These are phyloP conservation scores for Murraya paniculata DNA, from an alignment of 345 rosid species.

Conservation along the genomic window DNA sequence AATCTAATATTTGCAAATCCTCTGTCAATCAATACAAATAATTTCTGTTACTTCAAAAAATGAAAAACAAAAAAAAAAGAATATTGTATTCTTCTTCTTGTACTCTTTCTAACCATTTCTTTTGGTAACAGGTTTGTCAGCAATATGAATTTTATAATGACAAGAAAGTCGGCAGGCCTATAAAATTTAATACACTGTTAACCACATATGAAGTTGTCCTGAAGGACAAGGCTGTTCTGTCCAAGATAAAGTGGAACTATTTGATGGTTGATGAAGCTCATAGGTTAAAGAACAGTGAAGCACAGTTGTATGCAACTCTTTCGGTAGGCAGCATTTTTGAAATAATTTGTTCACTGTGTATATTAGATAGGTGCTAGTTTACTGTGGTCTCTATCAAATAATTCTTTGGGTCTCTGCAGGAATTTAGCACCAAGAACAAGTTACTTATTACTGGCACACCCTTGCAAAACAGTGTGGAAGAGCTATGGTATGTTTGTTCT, in stretches of 20 bases:
- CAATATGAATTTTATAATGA: slow-evolving; percentile 88
- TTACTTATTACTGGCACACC: slow-evolving; percentile 99
- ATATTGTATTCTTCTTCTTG: neutral
- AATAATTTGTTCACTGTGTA: slow-evolving; percentile 5
- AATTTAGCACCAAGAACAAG: slow-evolving; percentile 96
- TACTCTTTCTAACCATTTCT: slow-evolving; percentile 1
- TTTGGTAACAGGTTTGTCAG: slow-evolving; percentile 80
- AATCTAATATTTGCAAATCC: neutral
- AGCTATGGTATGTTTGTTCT: slow-evolving; percentile 70
- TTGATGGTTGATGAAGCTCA: slow-evolving; percentile 99
- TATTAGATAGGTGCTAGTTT: slow-evolving; percentile 15
- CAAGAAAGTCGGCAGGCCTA: slow-evolving; percentile 80
- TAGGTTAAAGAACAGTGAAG: slow-evolving; percentile 96
- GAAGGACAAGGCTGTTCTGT: slow-evolving; percentile 90
- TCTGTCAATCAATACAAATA: neutral
- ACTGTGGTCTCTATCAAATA: slow-evolving; percentile 15
- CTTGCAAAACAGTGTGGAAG: slow-evolving; percentile 97
- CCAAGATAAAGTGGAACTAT: slow-evolving; percentile 96
- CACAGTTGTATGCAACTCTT: slow-evolving; percentile 93
- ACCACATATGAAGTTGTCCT: slow-evolving; percentile 98
- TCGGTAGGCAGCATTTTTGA: slow-evolving; percentile 45
- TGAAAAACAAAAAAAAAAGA: neutral
- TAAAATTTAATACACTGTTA: slow-evolving; percentile 81
- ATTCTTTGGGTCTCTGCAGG: slow-evolving; percentile 45
- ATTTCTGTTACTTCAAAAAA: neutral